A percentile compares a stretch with the other conserved stretches of the same genome.
phyloP scores from a whole-genome alignment of 2,329 filamentous ascomycete species.

The Didymella glomerata region DNA sequence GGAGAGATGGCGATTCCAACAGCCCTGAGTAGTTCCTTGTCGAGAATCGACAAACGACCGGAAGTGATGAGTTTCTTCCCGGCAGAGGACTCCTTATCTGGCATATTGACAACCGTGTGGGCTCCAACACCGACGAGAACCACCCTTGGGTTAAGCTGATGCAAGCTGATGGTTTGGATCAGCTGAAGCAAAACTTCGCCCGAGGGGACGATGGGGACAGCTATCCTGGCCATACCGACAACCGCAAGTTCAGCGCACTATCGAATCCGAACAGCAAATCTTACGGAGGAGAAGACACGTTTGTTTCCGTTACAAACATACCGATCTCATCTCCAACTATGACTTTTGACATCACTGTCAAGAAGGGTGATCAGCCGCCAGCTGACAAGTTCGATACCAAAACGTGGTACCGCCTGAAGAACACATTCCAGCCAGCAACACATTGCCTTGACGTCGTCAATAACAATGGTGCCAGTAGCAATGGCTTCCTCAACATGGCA shows the following conservation, averaged over 20 bases:
- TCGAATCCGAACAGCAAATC: constrained; percentile 32
- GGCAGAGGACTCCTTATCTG: constrained; percentile 35
- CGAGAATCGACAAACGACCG: constrained; percentile 32
- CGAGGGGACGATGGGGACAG: constrained; percentile 33
- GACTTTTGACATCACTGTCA: constrained; percentile 35
- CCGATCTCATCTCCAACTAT: constrained; percentile 25
- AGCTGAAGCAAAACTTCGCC: constrained; percentile 22
- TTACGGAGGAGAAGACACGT: constrained; percentile 29
- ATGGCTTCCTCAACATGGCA: constrained; percentile 28
- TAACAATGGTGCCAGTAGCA: constrained; percentile 25
- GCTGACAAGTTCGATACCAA: constrained; percentile 24
- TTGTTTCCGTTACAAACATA: constrained; percentile 33
- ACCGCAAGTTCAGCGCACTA: constrained; percentile 24
- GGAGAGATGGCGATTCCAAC: constrained; percentile 30
- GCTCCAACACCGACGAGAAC: constrained; percentile 29
- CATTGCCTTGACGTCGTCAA: constrained; percentile 39
- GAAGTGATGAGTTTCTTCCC: constrained; percentile 32
- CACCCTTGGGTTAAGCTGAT: constrained; percentile 33
- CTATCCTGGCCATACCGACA: constrained; percentile 30
- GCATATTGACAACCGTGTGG: constrained; percentile 33
- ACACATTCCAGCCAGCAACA: constrained; percentile 20
- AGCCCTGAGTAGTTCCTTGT: constrained; percentile 35
- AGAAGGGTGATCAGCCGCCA: constrained; percentile 14
- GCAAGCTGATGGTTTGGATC: constrained; percentile 35
- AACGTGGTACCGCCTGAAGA: constrained; percentile 38